These are phyloP conservation scores for Oryza meyeriana DNA, from an alignment of 176 grass and related monocot genomes.

Conservation along the genomic window DNA sequence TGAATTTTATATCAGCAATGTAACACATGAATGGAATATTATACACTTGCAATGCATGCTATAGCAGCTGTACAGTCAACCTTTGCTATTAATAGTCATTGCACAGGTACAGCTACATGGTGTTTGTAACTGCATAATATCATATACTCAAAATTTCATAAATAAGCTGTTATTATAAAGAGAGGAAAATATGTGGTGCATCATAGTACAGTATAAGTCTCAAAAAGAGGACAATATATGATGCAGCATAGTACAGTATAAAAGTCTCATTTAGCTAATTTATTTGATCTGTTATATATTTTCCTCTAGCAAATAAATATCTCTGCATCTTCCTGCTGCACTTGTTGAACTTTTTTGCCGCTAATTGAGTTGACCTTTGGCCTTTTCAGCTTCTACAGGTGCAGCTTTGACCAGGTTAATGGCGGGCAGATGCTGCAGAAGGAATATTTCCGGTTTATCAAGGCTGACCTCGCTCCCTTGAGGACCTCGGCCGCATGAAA, in stretches of 20 bases:
- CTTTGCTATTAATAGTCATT: neutral
- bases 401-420: constrained; percentile 75
- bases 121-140: neutral
- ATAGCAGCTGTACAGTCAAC: neutral
- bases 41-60: neutral
- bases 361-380: neutral
- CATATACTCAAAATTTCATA: neutral
- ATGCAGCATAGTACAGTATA: neutral
- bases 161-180: neutral
- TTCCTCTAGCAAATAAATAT: neutral
- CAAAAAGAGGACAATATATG: too few species aligned
- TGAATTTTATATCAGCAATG: constrained; percentile 11
- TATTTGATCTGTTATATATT: neutral
- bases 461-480: constrained; percentile 15
- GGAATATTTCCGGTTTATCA: constrained; percentile 65
- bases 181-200: neutral
- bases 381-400: constrained; percentile 78
- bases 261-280: neutral
- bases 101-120: neutral
- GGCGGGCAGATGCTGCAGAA: constrained; percentile 84
- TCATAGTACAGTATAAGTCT: neutral
- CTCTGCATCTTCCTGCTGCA: neutral
- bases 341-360: neutral
- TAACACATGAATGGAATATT: constrained; percentile 11
- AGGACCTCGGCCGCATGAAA: constrained; percentile 2